Conservation (phyloP, 2,329 filamentous ascomycete genomes). For the Fusarium newnesense region DNA sequence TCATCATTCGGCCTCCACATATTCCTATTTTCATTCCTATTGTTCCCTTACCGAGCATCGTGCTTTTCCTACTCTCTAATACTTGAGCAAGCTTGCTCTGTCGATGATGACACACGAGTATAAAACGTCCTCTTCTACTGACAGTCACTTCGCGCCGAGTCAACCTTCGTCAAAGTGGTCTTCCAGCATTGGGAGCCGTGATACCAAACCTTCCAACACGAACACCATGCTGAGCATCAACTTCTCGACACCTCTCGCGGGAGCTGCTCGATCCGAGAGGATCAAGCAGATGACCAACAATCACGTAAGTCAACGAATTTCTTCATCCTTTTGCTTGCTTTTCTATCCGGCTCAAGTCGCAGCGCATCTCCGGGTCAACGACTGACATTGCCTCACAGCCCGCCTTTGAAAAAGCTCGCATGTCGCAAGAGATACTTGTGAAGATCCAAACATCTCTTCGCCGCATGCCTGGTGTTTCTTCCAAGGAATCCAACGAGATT, state of each 20-base stretch:
- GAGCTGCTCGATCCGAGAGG: slow-evolving; percentile 49
- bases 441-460: slow-evolving; percentile 53
- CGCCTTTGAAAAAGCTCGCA: slow-evolving; percentile 49
- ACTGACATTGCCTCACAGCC: slow-evolving; percentile 38
- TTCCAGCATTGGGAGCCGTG: slow-evolving; percentile 26
- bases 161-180: slow-evolving; percentile 31
- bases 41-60: background rate
- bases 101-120: slow-evolving; percentile 26
- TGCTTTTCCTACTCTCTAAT: background rate
- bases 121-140: slow-evolving; percentile 8
- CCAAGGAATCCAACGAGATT: slow-evolving; percentile 50
- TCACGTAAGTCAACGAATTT: slow-evolving; percentile 46
- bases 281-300: slow-evolving; percentile 53
- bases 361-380: background rate
- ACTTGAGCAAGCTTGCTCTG: background rate
- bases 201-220: slow-evolving; percentile 26
- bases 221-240: slow-evolving; percentile 51
- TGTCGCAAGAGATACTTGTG: slow-evolving; percentile 50
- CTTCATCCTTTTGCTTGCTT: background rate
- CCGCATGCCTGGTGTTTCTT: slow-evolving; percentile 52
- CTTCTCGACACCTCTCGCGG: slow-evolving; percentile 53
- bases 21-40: background rate
- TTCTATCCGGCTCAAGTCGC: background rate
- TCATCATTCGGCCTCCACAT: background rate
- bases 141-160: slow-evolving; percentile 11